Conservation (phyloP, 169 alveolate genomes). For the Eimeria acervulina region DNA sequence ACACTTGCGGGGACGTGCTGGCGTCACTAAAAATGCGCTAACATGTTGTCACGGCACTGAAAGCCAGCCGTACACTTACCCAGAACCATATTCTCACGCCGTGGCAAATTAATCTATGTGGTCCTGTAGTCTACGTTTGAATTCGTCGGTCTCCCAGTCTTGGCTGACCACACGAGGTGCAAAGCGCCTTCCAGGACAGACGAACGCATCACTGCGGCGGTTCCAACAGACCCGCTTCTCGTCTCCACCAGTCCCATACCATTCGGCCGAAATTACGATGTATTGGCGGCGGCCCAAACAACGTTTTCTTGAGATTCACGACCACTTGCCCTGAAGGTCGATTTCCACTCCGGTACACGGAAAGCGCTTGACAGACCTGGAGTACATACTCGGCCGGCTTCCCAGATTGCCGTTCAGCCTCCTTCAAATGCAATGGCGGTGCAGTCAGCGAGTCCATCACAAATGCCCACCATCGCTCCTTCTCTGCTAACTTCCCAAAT, state of each 20-base stretch:
- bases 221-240: neutral
- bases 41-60: neutral
- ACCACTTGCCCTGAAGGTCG: neutral
- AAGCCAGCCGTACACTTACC: neutral
- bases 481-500: neutral
- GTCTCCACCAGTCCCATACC: slow-evolving; percentile 6
- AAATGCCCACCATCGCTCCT: neutral
- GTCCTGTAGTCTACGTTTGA: neutral
- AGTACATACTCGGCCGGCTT: neutral
- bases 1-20: neutral
- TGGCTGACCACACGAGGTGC: neutral
- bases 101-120: neutral
- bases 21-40: neutral
- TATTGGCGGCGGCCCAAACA: slow-evolving; percentile 6
- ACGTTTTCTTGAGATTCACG: neutral
- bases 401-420: neutral
- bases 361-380: neutral
- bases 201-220: neutral
- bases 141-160: neutral
- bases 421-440: neutral
- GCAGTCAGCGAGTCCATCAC: neutral
- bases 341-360: neutral
- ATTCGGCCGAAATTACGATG: neutral
- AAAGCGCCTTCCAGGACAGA: neutral
- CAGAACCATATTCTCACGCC: neutral